Percentiles rank a stretch among this genome's conserved stretches.
phyloP scores from a whole-genome alignment of 2,329 filamentous ascomycete species.

The Hypoxylon sp. region DNA sequence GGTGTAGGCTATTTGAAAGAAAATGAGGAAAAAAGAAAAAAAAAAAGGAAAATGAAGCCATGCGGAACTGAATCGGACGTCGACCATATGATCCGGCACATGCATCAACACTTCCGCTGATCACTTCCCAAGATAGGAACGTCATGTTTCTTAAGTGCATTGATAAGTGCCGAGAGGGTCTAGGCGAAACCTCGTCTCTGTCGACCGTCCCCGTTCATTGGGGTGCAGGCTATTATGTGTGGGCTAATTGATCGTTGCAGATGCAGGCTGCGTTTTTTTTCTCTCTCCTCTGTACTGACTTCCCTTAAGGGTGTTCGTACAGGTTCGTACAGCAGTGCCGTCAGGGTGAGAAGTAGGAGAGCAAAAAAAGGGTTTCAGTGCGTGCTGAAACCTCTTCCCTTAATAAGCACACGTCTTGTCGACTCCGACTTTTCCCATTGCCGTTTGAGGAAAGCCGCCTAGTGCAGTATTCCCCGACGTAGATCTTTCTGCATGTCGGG shows the following conservation, averaged over 20 bases:
- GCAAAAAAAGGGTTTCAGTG: conserved; percentile 30
- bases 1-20: conserved; percentile 26
- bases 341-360: conserved; percentile 18
- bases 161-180: conserved; percentile 49
- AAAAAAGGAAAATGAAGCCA: conserved; percentile 29
- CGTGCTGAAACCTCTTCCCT: conserved; percentile 43
- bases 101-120: conserved; percentile 44
- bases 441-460: conserved; percentile 39
- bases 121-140: conserved; percentile 46
- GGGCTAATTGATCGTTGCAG: conserved; percentile 44
- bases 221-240: conserved; percentile 42
- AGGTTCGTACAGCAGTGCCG: conserved; percentile 17
- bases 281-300: conserved; percentile 17
- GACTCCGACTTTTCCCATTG: conserved; percentile 33
- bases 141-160: conserved; percentile 49
- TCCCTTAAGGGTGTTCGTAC: conserved; percentile 32
- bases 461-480: conserved; percentile 21
- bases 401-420: conserved; percentile 35
- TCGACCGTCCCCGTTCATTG: conserved; percentile 42
- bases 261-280: conserved; percentile 35
- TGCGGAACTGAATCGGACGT: conserved; percentile 44
- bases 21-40: conserved; percentile 14
- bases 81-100: conserved; percentile 47
- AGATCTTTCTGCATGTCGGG: conserved; percentile 33
- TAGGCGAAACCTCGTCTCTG: conserved; percentile 45